Base-by-base conservation (phyloP, 352 stramenopile species). In the Salisapilia sapeloensis region DNA sequence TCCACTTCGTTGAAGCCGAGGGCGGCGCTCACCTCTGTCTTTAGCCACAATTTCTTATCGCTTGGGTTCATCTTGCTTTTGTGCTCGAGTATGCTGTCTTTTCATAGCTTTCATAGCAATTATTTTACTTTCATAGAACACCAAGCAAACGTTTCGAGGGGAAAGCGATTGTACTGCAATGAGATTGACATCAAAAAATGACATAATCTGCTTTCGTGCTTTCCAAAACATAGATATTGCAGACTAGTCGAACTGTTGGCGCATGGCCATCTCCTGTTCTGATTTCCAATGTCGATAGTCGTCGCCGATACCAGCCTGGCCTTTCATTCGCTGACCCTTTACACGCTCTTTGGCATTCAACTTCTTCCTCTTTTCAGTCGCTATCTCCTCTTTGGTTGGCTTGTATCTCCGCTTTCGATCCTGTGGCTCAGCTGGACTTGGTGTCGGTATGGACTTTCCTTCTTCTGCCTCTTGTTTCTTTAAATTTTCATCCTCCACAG, bases 211-310 rank as follows among this genome's bases (percentile, higher is more conserved):
- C n/a, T n/a, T n/a, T n/a, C n/a, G n/a, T n/a, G n/a, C n/a, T n/a
- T n/a, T n/a, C n/a, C n/a, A n/a, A n/a, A n/a, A n/a, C n/a, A n/a
- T n/a, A n/a, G n/a, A n/a, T n/a, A n/a, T n/a, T n/a, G n/a, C n/a
- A n/a, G n/a, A n/a, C n/a, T n/a, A n/a, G n/a, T 82, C 64, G 32
- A 74, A 90, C 29, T 82, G 60, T 48, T 90, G 74, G 1, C 74
- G 56, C 34, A 85, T 39, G 6, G 48, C 38, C 74, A 89, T 89
- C 53, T 86, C 74, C 6, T 61, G 63, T 40, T 89, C 74, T 17
- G 60, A 74, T 36, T 83, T 80, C 74, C 74, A 89, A 16, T 40
- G 29, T 15, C 59, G 53, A 20, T 86, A 89, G 36, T 86, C 54
- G 13, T 62, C 69, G 20, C 74, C 74, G 22, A 89, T 85, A 19